Evolutionary conservation across 148 eudicot genomes (phyloP), one percentile per base, ranked within the genome.

Genomic region (Tetragonia tetragonoides): DNA sequence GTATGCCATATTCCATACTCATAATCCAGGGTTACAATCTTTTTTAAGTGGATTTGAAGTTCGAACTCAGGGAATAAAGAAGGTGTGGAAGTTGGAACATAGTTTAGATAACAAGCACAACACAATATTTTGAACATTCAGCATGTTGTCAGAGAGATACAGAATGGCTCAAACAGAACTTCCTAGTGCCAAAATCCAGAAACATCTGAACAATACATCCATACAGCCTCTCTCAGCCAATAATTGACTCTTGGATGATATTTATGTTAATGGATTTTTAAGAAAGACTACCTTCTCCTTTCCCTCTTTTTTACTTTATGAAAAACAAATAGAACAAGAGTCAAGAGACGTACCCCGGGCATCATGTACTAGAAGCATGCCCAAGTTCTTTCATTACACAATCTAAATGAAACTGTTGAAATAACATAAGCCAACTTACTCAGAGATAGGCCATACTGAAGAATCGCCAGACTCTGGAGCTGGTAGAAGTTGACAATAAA

Each of bases 401-500:
- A 6, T 56, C 24, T 34, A 70, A 75, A 82, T 38, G 17, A 34
- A 18, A 10, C 34, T 68, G 44, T 70, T 56, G 65, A 17, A 57
- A 57, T 7, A 8, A 57, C 60, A 37, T 7, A 40, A 76, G 73
- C 44, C 38, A 81, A 85, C 95, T 86, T 83, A 94, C 98, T 80
- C 85, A 59, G 74, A 73, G 78, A 75, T 67, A 54, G 87, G 83
- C 68, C 82, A 71, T 74, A 68, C 79, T 62, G 85, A 67, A 72
- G 80, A 77, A 56, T 85, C 85, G 51, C 80, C 89, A 71, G 86
- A 85, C 67, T 74, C 81, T 68, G 74, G 44, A 75, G 84, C 76
- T 18, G 90, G 89, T 62, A 82, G 69, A 56, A 85, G 88, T 86
- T 85, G 89, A 83, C 89, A 91, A 77, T 89, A 91, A 83, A 92